Percentiles rank a stretch among this genome's conserved stretches.
Evolutionary conservation across 371 early-diverging fungal genomes (phyloP).

Genomic region (Dichotomocladium elegans): DNA sequence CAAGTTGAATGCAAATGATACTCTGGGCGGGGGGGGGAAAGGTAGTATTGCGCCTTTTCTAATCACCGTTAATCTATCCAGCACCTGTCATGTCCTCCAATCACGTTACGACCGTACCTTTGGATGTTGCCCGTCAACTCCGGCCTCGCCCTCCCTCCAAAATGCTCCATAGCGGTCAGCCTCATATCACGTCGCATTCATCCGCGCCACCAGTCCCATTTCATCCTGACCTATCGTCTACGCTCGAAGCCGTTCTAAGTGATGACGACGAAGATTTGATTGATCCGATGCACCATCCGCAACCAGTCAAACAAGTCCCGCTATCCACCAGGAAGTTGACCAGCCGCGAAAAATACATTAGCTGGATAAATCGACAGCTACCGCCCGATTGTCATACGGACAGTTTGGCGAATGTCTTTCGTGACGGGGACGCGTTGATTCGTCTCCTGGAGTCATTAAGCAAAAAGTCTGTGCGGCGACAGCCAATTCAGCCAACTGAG

Average conservation of each 20-base stretch:
- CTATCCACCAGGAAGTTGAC: too few relatives aligned
- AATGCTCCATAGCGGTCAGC: conserved; percentile 15
- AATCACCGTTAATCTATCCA: conserved; percentile 6
- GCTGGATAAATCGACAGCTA: conserved; percentile 51
- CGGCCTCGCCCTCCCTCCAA: conserved; percentile 62
- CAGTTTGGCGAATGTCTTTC: conserved; percentile 40
- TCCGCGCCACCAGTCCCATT: not conserved
- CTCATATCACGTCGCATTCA: not conserved
- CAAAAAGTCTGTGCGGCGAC: conserved; percentile 39
- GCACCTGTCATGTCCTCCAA: conserved; percentile 67
- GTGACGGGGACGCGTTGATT: conserved; percentile 50
- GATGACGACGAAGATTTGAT: conserved; percentile 22
- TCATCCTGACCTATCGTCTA: not conserved
- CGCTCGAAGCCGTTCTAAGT: not conserved
- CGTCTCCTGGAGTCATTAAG: conserved; percentile 51
- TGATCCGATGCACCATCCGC: conserved; percentile 16
- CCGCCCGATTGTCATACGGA: conserved; percentile 26
- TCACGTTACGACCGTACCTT: conserved; percentile 56
- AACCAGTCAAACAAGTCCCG: too few relatives aligned
- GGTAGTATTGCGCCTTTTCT: too few relatives aligned
- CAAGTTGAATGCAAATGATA: too few relatives aligned
- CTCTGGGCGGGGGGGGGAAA: too few relatives aligned
- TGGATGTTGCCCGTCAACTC: conserved; percentile 60
- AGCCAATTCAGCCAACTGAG: conserved; percentile 15
- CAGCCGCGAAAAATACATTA: conserved; percentile 38